Evolutionary conservation across 192 early-diverging fungal species (phyloP), one percentile per base, ranked within the genome.

Genomic region (Mortierella claussenii): DNA sequence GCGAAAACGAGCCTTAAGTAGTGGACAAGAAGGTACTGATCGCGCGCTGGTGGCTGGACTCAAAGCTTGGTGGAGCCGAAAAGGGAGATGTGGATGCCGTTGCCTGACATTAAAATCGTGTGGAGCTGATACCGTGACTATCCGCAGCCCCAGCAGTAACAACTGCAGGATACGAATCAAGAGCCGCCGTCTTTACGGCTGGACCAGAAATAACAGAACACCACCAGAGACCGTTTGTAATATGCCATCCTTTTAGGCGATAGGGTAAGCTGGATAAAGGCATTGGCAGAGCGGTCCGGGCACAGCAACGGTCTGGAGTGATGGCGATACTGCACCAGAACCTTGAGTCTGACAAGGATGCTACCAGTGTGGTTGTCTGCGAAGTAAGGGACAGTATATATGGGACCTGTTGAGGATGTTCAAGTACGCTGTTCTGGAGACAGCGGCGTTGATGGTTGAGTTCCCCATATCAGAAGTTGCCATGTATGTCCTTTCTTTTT

Each of bases 171-270:
- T 17, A 17, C n/a, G n/a, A 30, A 23, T 15, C 40, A 20, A 8
- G 1, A 6, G 17, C 50, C 1, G 32, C 1, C n/a, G 15, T 23
- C 36, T 6, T 13, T n/a, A 33, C 34, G 32, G 31, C 11, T n/a
- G 52, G 46, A 7, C n/a, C 17, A 23, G 31, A 49, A 20, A 10
- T 60, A 9, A 55, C 28, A 49, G 58, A 61, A 30, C 63, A 43
- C 4, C 56, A 47, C 0, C 67, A 65, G 73, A 45, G 73, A 50
- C 26, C 67, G 27, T 76, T 76, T 45, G 63, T 76, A 61, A 67
- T 23, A 50, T 46, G 17, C 73, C 73, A 0, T 50, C 2, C 15
- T 62, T 76, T 46, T 67, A 67, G 33, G 63, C 61, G 9, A 66
- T 20, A n/a, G 49, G 42, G 3, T 76, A 76, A 76, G 40, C 24